A percentile compares a stretch with the other conserved stretches of the same genome.
phyloP scores from a whole-genome alignment of 2,329 filamentous ascomycete species.

The Alternaria panax region DNA sequence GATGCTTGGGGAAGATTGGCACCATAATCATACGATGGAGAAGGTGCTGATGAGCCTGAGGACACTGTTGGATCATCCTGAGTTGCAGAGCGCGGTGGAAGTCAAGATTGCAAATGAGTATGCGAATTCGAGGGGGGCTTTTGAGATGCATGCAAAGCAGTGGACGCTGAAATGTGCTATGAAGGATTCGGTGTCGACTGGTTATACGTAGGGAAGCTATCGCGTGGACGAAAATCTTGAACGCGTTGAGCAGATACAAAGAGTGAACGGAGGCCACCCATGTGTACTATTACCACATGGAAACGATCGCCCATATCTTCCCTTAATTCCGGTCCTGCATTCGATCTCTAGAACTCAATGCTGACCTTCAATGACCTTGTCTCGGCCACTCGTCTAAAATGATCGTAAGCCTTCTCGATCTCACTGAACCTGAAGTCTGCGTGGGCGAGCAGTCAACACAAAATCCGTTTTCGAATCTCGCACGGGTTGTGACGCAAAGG shows the following conservation, averaged over 20 bases:
- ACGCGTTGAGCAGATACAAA: too few species aligned
- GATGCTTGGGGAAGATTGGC: conserved; percentile 1
- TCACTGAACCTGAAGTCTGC: conserved; percentile 57
- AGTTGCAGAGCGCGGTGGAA: conserved; percentile 6
- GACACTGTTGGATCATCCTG: conserved; percentile 3
- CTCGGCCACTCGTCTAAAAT: conserved; percentile 54
- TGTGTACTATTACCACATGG: too few species aligned
- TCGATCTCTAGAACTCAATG: conserved; percentile 41
- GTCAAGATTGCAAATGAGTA: conserved; percentile 5
- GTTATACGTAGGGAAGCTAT: background rate
- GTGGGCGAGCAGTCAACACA: conserved; percentile 53
- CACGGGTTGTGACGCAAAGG: too few species aligned
- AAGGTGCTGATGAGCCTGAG: conserved; percentile 3
- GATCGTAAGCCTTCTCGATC: conserved; percentile 56
- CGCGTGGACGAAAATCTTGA: too few species aligned
- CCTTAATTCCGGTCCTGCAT: background rate
- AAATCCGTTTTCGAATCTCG: conserved; percentile 36
- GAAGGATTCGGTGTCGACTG: background rate
- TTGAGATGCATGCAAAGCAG: background rate
- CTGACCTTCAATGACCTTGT: conserved; percentile 56
- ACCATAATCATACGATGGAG: conserved; percentile 4
- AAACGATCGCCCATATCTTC: too few species aligned
- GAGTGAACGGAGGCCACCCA: too few species aligned
- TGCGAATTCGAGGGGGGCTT: background rate
- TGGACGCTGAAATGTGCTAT: conserved; percentile 9